phyloP scores from a whole-genome alignment of 768 basidiomycete species.

The Sarcodon sp. region DNA sequence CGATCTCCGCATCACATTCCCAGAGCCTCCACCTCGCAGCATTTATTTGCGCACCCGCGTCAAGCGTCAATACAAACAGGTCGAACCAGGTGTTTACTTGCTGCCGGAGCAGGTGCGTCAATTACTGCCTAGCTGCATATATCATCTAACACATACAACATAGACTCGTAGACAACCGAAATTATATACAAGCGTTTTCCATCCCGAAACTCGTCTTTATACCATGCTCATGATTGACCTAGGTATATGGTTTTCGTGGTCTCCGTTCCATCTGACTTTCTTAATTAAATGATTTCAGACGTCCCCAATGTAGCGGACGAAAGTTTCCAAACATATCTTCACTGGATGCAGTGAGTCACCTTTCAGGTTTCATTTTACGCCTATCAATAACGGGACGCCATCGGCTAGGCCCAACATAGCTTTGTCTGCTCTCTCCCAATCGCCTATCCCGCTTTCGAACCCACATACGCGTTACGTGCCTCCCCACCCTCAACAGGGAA shows the following conservation, averaged over 20 bases:
- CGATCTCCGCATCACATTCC: conserved; percentile 59
- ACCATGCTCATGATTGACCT: conserved; percentile 85
- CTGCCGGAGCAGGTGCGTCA: conserved; percentile 49
- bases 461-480: conserved; percentile 71
- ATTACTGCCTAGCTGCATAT: background rate
- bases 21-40: conserved; percentile 18
- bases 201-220: conserved; percentile 68
- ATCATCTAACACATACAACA: background rate
- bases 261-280: background rate
- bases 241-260: conserved; percentile 28
- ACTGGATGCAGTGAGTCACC: conserved; percentile 69
- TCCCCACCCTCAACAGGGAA: conserved; percentile 84
- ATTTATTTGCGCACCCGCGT: conserved; percentile 13
- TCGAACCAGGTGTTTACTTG: conserved; percentile 64
- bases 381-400: conserved; percentile 4
- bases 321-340: conserved; percentile 62
- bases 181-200: conserved; percentile 68
- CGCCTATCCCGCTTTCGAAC: conserved; percentile 24
- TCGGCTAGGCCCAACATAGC: conserved; percentile 63
- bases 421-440: conserved; percentile 44
- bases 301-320: conserved; percentile 61
- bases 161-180: conserved; percentile 57
- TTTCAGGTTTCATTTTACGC: conserved; percentile 3
- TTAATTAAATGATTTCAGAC: conserved; percentile 29
- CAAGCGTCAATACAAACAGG: conserved; percentile 21